Evolutionary conservation across 768 basidiomycete species (phyloP).

Genomic region (Gloeophyllum trabeum): DNA sequence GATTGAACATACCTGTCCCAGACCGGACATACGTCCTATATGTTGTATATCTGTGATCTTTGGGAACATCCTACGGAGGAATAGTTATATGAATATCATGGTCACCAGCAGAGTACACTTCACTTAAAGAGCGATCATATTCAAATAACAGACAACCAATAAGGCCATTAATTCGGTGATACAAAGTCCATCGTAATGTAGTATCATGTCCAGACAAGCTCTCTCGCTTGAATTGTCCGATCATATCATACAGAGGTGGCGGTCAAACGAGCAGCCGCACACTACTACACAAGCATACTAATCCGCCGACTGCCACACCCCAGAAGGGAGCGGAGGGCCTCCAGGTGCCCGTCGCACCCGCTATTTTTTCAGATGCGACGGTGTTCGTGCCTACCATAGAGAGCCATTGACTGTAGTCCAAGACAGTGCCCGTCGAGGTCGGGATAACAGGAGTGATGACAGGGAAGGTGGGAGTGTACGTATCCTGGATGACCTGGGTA

Average conservation of each 20-base stretch:
- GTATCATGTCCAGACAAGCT: not conserved
- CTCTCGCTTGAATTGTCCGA: not conserved
- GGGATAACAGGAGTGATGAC: conserved; percentile 8
- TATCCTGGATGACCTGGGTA: conserved; percentile 12
- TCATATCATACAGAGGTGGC: not conserved
- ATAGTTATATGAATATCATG: too few species aligned
- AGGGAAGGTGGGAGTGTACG: conserved; percentile 21
- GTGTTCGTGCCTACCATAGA: conserved; percentile 17
- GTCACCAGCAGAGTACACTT: too few species aligned
- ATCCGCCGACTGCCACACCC: not conserved
- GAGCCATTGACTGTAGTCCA: conserved; percentile 19
- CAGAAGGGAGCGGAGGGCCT: not conserved
- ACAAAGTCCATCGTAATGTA: not conserved
- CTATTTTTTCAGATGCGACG: conserved; percentile 4
- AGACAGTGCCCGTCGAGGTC: conserved; percentile 17
- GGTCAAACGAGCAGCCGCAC: not conserved
- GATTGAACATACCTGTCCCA: too few species aligned
- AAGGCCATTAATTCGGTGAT: too few species aligned
- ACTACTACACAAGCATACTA: not conserved
- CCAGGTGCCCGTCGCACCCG: not conserved
- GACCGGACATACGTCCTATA: too few species aligned
- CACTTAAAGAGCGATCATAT: too few species aligned
- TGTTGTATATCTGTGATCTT: too few species aligned
- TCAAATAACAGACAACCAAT: too few species aligned
- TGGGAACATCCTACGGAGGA: too few species aligned